Conservation (phyloP, 1,139 yeast genomes). For the Debaryomyces udenii region DNA sequence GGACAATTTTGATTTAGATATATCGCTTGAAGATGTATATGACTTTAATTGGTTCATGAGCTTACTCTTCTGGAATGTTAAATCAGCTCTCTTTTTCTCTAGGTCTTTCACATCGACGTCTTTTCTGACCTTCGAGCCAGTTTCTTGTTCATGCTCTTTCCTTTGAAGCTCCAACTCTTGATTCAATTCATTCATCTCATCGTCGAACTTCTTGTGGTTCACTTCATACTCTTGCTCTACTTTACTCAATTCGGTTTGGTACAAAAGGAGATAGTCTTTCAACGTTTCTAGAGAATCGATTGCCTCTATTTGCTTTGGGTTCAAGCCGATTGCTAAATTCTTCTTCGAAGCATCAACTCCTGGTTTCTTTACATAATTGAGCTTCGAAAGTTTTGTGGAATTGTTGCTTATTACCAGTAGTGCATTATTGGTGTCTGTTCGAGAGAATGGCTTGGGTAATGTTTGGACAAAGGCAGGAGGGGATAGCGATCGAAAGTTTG, state of each 20-base stretch:
- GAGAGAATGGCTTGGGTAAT: constrained; percentile 4
- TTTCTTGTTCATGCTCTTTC: constrained; percentile 35
- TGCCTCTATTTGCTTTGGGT: constrained; percentile 21
- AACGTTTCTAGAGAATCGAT: constrained; percentile 24
- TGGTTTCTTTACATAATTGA: background rate
- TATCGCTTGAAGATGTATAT: constrained; percentile 23
- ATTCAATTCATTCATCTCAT: constrained; percentile 29
- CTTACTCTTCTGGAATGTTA: constrained; percentile 37
- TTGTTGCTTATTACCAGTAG: background rate
- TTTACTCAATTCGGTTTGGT: constrained; percentile 35
- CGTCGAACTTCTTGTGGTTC: constrained; percentile 18
- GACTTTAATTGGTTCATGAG: constrained; percentile 30
- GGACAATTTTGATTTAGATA: constrained; percentile 24
- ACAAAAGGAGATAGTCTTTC: constrained; percentile 26
- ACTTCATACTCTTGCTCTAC: constrained; percentile 29
- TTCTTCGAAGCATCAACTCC: background rate
- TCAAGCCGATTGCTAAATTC: constrained; percentile 13
- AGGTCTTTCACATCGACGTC: constrained; percentile 37
- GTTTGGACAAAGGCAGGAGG: constrained; percentile 31
- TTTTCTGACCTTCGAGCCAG: constrained; percentile 33
- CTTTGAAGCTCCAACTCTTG: constrained; percentile 24
- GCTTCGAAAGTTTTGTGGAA: background rate
- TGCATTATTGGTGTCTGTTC: background rate
- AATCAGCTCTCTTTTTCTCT: constrained; percentile 35
- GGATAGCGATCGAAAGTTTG: constrained; percentile 42